Evolutionary conservation across 768 basidiomycete genomes (phyloP).

Genomic region (Hypsizygus marmoreus): DNA sequence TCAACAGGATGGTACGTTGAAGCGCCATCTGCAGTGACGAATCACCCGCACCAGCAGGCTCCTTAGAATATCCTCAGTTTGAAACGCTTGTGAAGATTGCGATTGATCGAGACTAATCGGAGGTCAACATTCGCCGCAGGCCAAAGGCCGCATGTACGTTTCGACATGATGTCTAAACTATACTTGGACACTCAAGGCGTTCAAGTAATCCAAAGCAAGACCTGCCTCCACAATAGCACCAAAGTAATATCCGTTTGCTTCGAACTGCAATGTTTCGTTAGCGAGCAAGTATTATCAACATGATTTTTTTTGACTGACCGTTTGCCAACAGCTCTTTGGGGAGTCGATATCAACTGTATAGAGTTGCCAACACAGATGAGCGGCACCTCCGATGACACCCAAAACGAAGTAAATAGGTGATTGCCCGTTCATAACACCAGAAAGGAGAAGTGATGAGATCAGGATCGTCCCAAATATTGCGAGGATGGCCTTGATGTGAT

Average conservation of each 20-base stretch:
- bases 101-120: too few species aligned
- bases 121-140: too few species aligned
- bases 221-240: conserved; percentile 10
- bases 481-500: conserved; percentile 43
- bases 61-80: too few species aligned
- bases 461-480: conserved; percentile 35
- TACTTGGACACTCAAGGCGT: too few species aligned
- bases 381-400: conserved; percentile 4
- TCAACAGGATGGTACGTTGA: too few species aligned
- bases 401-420: conserved; percentile 9
- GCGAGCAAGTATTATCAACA: not conserved
- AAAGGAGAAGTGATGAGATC: conserved; percentile 22
- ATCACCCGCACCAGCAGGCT: too few species aligned
- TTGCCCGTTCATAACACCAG: conserved; percentile 28
- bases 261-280: conserved; percentile 6
- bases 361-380: conserved; percentile 13
- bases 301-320: conserved; percentile 4
- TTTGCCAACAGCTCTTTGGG: conserved; percentile 13
- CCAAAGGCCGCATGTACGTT: too few species aligned
- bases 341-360: conserved; percentile 12
- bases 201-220: conserved; percentile 4
- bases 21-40: too few species aligned
- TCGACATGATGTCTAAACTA: too few species aligned
- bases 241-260: conserved; percentile 12
- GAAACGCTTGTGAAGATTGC: too few species aligned